Evolutionary conservation across 192 early-diverging fungal species (phyloP).

Genomic region (Backusella macrospora): DNA sequence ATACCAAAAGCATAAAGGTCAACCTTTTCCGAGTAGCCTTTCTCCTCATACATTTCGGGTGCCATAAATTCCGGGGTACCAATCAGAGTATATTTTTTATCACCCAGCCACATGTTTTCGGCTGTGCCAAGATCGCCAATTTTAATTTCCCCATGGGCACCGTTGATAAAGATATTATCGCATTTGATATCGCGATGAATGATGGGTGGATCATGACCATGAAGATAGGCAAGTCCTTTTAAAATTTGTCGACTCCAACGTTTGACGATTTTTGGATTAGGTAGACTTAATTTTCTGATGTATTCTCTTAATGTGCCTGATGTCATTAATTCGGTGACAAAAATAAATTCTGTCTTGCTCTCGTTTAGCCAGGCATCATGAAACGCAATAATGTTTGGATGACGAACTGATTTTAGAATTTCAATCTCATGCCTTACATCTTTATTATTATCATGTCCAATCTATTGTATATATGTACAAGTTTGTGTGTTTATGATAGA

Average conservation of each 20-base stretch:
- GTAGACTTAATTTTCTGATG: constrained; percentile 67
- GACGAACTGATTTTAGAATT: constrained; percentile 63
- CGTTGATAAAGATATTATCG: constrained; percentile 86
- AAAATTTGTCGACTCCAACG: constrained; percentile 78
- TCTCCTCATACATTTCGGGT: constrained; percentile 84
- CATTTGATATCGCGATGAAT: constrained; percentile 84
- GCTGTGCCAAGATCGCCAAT: constrained; percentile 84
- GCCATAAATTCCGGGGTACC: constrained; percentile 86
- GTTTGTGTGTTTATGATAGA: not conserved
- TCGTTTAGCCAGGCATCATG: constrained; percentile 54
- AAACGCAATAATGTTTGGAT: constrained; percentile 69
- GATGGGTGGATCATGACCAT: constrained; percentile 76
- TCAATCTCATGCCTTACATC: constrained; percentile 28
- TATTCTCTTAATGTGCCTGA: constrained; percentile 68
- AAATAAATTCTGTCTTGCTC: constrained; percentile 44
- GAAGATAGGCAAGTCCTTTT: constrained; percentile 74
- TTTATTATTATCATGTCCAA: constrained; percentile 25
- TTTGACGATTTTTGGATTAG: constrained; percentile 74
- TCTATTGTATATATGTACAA: constrained; percentile 18
- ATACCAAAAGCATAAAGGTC: constrained; percentile 86
- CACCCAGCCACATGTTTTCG: constrained; percentile 70
- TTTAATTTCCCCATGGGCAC: constrained; percentile 79
- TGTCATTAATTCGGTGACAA: constrained; percentile 76
- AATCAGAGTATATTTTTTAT: constrained; percentile 77
- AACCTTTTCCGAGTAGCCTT: constrained; percentile 79